phyloP scores from a whole-genome alignment of 169 alveolate genomes.

The Eimeria maxima region DNA sequence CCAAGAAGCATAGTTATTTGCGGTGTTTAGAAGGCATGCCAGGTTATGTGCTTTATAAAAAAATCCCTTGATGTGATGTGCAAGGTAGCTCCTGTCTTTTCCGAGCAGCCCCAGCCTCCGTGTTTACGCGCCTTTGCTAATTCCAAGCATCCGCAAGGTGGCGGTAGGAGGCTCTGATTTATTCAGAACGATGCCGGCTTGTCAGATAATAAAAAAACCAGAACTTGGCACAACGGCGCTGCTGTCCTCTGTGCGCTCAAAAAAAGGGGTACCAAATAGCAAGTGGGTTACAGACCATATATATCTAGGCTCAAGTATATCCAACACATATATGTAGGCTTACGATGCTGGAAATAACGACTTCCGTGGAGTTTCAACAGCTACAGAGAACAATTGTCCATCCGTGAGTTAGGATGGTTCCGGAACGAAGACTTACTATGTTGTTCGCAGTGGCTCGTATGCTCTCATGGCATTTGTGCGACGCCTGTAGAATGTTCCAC shows the following conservation, averaged over 20 bases:
- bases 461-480: neutral
- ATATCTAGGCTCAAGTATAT: neutral
- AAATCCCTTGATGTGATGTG: neutral
- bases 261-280: neutral
- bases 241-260: slow-evolving; percentile 28
- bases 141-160: too few relatives aligned
- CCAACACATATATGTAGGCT: neutral
- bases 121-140: neutral
- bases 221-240: neutral
- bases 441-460: neutral
- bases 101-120: neutral
- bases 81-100: too few relatives aligned
- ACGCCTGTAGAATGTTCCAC: neutral
- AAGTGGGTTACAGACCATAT: neutral
- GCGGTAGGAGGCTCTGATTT: too few relatives aligned
- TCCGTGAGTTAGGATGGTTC: too few relatives aligned
- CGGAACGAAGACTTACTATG: neutral
- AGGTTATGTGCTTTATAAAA: too few relatives aligned
- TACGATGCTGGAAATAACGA: neutral
- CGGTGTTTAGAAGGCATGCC: neutral
- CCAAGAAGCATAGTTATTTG: neutral
- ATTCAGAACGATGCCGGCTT: neutral
- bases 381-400: neutral
- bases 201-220: neutral
- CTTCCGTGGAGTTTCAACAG: too few relatives aligned